Evolutionary conservation across 2,329 filamentous ascomycete genomes (phyloP), one percentile per base, ranked within the genome.

Genomic region (Xylariales sp.): DNA sequence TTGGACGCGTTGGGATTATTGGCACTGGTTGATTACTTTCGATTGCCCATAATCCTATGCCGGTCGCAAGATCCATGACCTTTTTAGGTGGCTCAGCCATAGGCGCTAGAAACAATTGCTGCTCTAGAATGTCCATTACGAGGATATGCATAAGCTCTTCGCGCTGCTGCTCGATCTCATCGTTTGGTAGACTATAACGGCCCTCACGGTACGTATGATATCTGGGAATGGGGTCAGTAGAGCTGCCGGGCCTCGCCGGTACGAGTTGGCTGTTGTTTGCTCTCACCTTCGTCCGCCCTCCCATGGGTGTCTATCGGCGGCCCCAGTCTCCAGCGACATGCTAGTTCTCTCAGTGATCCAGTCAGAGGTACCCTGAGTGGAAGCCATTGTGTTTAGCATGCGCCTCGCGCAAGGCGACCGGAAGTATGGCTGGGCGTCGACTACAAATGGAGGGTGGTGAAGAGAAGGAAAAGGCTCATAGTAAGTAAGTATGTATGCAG

Each of bases 101-200:
- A 39, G 71, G 71, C 28, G 72, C 49, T n/a, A 73, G 56, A 63
- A 65, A 72, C 18, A 69, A 58, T 41, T 73, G 65, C 28, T 69
- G 66, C 45, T 75, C 72, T 66, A 78, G 76, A 36, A 81, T 72
- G 70, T 79, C 75, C 71, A 78, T 69, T 18, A 76, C 75, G 74
- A 81, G 75, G 48, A 76, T 75, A 69, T 81, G 80, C 74, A 81
- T 80, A 74, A 81, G 77, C 59, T 81, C 80, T 70, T 81, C 80
- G 32, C 80, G 77, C 68, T 80, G 78, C 75, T 81, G 78, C 75
- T 82, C 80, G 6, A 74, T 70, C 71, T 81, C 80, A 71, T 81
- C 80, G 73, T 81, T 82, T 43, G 80, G 80, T 50, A 81, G 74
- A 5, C 77, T 75, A 65, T 80, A 80, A 49, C 75, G 75, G 4